Conservation (phyloP, 768 basidiomycete species). For the Calocybe cyanea region DNA sequence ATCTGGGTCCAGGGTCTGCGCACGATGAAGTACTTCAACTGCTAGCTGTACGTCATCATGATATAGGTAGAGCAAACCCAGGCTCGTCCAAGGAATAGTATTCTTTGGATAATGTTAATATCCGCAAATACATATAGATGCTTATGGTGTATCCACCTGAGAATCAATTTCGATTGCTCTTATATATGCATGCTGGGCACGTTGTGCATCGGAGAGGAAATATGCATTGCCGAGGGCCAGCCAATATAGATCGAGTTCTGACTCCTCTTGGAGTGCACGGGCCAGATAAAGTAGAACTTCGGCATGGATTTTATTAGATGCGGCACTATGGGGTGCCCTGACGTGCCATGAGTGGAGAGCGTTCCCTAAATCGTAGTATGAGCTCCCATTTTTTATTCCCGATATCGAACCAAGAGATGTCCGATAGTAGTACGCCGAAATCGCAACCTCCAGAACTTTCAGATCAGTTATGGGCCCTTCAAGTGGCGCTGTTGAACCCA, state of each 20-base stretch:
- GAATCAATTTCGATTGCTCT: slow-evolving; percentile 81
- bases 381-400: slow-evolving; percentile 46
- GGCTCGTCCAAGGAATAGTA: slow-evolving; percentile 75
- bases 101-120: slow-evolving; percentile 39
- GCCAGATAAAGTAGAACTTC: slow-evolving; percentile 54
- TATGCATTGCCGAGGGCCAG: slow-evolving; percentile 72
- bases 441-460: slow-evolving; percentile 46
- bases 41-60: slow-evolving; percentile 80
- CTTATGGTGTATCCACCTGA: slow-evolving; percentile 42
- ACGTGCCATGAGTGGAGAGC: slow-evolving; percentile 50
- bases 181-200: slow-evolving; percentile 90
- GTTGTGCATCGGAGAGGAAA: slow-evolving; percentile 61
- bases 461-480: slow-evolving; percentile 23
- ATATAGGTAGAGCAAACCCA: slow-evolving; percentile 83
- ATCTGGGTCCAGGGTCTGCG: slow-evolving; percentile 92
- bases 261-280: slow-evolving; percentile 70
- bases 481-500: slow-evolving; percentile 31
- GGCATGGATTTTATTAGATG: slow-evolving; percentile 30
- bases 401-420: slow-evolving; percentile 50
- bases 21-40: slow-evolving; percentile 79
- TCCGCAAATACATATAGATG: background rate
- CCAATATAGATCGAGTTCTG: slow-evolving; percentile 76
- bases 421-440: slow-evolving; percentile 60
- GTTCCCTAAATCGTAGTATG: slow-evolving; percentile 73
- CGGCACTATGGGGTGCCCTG: slow-evolving; percentile 25